These are phyloP conservation scores for Rhinocladiella similis DNA, from an alignment of 2,329 filamentous ascomycete species.

Conservation along the genomic window DNA sequence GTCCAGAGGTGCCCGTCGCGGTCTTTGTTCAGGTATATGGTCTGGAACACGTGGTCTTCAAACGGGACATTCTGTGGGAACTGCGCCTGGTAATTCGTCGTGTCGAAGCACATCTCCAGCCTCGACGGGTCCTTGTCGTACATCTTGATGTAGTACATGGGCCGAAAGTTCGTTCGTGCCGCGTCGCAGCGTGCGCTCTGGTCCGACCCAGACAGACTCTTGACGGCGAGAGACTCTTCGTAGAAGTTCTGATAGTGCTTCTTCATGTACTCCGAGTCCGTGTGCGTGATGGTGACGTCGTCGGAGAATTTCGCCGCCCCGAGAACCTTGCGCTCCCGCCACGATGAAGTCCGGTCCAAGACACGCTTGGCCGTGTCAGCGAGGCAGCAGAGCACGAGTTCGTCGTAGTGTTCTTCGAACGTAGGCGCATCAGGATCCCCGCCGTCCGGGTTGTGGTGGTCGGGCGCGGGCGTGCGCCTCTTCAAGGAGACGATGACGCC, in stretches of 20 bases:
- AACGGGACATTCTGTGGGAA: slow-evolving; percentile 54
- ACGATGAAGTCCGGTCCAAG: slow-evolving; percentile 53
- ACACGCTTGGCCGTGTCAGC: slow-evolving; percentile 58
- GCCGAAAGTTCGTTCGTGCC: slow-evolving; percentile 50
- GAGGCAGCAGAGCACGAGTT: slow-evolving; percentile 58
- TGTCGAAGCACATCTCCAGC: slow-evolving; percentile 68
- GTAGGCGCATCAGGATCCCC: slow-evolving; percentile 31
- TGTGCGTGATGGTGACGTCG: slow-evolving; percentile 63
- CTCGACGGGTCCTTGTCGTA: slow-evolving; percentile 55
- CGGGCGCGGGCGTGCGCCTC: slow-evolving; percentile 23
- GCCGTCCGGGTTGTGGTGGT: slow-evolving; percentile 25
- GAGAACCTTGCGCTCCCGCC: slow-evolving; percentile 66
- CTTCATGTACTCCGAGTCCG: slow-evolving; percentile 58
- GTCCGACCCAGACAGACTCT: slow-evolving; percentile 13
- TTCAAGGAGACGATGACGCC: slow-evolving; percentile 49
- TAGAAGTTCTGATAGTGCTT: slow-evolving; percentile 35
- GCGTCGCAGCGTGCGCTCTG: slow-evolving; percentile 26
- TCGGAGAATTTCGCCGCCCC: slow-evolving; percentile 67
- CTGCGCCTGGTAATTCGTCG: slow-evolving; percentile 73
- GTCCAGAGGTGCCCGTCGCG: slow-evolving; percentile 58
- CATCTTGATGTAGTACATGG: slow-evolving; percentile 63
- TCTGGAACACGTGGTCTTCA: slow-evolving; percentile 68
- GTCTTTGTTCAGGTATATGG: slow-evolving; percentile 60
- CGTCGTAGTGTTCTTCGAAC: slow-evolving; percentile 55
- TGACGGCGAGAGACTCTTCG: slow-evolving; percentile 34